Evolutionary conservation across 2,329 filamentous ascomycete genomes (phyloP).

Genomic region (Calonectria leucothoes): DNA sequence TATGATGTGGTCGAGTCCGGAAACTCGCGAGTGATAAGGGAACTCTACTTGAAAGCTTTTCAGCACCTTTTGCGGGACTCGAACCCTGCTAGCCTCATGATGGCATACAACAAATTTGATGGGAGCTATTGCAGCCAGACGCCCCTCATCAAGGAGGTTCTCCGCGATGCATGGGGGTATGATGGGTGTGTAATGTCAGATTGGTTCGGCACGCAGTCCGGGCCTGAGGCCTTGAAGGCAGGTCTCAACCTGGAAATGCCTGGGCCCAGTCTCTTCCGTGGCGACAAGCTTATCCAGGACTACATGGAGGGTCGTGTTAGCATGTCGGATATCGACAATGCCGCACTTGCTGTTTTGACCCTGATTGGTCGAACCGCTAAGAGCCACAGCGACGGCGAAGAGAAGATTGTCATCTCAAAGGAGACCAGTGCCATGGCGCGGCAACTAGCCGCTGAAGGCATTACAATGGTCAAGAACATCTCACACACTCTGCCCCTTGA

Average conservation of each 20-base stretch:
- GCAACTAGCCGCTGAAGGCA: conserved; percentile 7
- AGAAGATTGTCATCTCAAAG: conserved; percentile 8
- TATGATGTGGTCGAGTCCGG: conserved; percentile 23
- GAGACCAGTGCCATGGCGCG: conserved; percentile 21
- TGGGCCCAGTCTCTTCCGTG: conserved; percentile 15
- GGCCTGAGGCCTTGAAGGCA: background rate
- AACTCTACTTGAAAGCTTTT: conserved; percentile 29
- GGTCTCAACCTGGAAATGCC: conserved; percentile 31
- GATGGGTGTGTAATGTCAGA: conserved; percentile 28
- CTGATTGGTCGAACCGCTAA: background rate
- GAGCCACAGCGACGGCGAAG: background rate
- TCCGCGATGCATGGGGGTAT: conserved; percentile 21
- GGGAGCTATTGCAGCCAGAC: conserved; percentile 8
- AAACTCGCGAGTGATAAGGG: background rate
- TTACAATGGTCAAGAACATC: conserved; percentile 27
- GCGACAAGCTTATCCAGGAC: conserved; percentile 15
- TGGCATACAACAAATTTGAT: conserved; percentile 30
- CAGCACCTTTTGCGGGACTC: conserved; percentile 8
- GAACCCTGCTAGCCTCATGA: conserved; percentile 24
- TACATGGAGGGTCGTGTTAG: background rate
- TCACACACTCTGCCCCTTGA: background rate
- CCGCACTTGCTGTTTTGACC: background rate
- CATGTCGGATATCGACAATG: conserved; percentile 4
- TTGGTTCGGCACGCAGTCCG: conserved; percentile 30
- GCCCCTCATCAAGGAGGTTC: background rate